A percentile compares a stretch with the other conserved stretches of the same genome.
Evolutionary conservation across 805 yeast genomes (phyloP).

Genomic region (Lipomyces starkeyi): DNA sequence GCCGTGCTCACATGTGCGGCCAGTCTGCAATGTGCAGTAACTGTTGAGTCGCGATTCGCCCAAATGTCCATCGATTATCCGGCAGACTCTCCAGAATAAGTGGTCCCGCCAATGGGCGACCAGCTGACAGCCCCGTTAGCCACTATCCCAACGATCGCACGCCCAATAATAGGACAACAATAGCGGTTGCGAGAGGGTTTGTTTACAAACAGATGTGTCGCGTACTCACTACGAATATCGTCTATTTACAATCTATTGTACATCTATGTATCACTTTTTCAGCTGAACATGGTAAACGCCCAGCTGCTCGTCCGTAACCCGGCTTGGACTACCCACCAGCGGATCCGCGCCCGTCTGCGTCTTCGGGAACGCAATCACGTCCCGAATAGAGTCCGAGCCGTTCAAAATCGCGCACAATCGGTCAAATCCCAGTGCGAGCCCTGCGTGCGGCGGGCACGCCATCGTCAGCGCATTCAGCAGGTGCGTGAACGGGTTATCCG

Average conservation of each 20-base stretch:
- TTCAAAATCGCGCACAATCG: constrained; percentile 87
- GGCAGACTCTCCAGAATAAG: too few relatives aligned
- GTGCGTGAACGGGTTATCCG: constrained; percentile 80
- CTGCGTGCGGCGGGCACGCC: constrained; percentile 99
- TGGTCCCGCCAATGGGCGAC: too few relatives aligned
- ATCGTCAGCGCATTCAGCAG: constrained; percentile 76
- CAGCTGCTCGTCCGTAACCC: constrained; percentile 58
- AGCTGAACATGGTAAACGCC: constrained; percentile 57
- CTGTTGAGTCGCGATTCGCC: background rate
- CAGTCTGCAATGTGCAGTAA: background rate
- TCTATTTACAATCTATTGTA: background rate
- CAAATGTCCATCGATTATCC: too few relatives aligned
- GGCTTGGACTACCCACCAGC: constrained; percentile 84
- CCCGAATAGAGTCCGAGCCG: constrained; percentile 80
- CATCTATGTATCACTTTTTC: background rate
- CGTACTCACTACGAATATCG: too few relatives aligned
- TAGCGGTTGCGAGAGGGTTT: too few relatives aligned
- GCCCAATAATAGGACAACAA: too few relatives aligned
- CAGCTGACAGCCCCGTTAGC: too few relatives aligned
- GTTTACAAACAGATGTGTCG: too few relatives aligned
- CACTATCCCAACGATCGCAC: too few relatives aligned
- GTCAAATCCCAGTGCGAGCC: constrained; percentile 94
- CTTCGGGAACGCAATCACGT: constrained; percentile 96
- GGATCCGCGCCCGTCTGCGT: constrained; percentile 86
- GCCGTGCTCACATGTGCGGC: background rate